Percentiles rank a stretch among this genome's conserved stretches.
These are phyloP conservation scores for Colletotrichum camelliae DNA, from an alignment of 2,329 filamentous ascomycete genomes.

Conservation along the genomic window DNA sequence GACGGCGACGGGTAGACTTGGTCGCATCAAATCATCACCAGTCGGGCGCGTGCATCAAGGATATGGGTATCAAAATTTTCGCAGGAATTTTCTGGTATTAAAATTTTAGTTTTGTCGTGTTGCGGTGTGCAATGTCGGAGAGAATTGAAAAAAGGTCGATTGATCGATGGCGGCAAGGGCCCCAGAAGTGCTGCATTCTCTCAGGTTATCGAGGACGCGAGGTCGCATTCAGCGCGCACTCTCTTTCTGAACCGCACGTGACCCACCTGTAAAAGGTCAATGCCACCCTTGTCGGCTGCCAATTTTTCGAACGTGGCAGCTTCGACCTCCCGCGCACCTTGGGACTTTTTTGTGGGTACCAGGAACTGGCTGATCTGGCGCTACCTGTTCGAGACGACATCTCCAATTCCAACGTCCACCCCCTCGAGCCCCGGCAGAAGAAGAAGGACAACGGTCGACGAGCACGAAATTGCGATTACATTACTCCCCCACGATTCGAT, in stretches of 20 bases:
- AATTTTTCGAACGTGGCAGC: slow-evolving; percentile 60
- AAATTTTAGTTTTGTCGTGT: neutral
- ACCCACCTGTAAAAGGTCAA: neutral
- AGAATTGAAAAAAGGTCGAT: neutral
- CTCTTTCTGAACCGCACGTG: slow-evolving; percentile 2
- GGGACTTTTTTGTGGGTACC: slow-evolving; percentile 20
- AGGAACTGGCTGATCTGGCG: slow-evolving; percentile 19
- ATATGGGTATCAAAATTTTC: neutral
- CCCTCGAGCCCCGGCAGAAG: neutral
- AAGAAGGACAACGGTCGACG: neutral
- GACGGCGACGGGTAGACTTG: neutral
- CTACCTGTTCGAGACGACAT: slow-evolving; percentile 15
- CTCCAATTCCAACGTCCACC: neutral
- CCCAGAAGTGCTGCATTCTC: neutral
- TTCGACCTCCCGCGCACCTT: slow-evolving; percentile 33
- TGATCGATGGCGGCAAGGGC: neutral
- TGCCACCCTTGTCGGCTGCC: slow-evolving; percentile 31
- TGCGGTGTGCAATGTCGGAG: neutral
- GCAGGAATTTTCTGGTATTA: neutral
- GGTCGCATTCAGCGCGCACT: neutral
- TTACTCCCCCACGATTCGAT: neutral
- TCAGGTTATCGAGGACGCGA: neutral
- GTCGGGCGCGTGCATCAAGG: neutral
- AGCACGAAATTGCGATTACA: neutral
- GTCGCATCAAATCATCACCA: neutral